Conservation (phyloP, 2,329 filamentous ascomycete genomes). For the Triangularia setosa region DNA sequence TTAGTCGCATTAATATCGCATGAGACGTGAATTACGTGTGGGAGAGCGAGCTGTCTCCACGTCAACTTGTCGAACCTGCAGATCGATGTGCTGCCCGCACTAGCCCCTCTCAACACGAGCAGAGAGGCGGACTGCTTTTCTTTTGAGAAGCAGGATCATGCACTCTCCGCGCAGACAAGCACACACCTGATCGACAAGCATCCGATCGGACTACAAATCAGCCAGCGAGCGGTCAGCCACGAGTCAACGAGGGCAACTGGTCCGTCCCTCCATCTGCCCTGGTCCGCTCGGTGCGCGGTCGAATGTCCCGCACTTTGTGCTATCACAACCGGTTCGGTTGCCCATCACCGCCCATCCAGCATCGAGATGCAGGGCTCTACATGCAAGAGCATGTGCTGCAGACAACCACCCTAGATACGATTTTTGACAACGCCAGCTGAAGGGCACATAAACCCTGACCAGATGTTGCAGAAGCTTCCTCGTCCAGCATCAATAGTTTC, state of each 20-base stretch:
- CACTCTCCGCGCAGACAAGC: conserved; percentile 3
- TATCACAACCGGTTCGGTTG: conserved; percentile 2
- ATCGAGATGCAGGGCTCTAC: conserved; percentile 5
- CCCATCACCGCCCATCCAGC: background rate
- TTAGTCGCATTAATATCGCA: conserved; percentile 7
- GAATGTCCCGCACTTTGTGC: conserved; percentile 1
- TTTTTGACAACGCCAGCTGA: conserved; percentile 4
- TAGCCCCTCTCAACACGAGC: conserved; percentile 16
- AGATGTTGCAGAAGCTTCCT: background rate
- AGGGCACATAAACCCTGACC: background rate
- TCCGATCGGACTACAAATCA: conserved; percentile 4
- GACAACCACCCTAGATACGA: background rate
- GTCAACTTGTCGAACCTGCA: conserved; percentile 19
- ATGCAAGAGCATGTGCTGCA: background rate
- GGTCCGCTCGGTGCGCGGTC: background rate
- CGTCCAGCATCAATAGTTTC: conserved; percentile 1
- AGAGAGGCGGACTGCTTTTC: conserved; percentile 6
- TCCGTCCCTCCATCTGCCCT: background rate
- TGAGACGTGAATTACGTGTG: background rate
- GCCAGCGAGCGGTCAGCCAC: background rate
- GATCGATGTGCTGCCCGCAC: conserved; percentile 14
- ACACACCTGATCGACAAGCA: conserved; percentile 6
- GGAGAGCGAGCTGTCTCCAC: conserved; percentile 9
- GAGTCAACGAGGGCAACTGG: background rate
- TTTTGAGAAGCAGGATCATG: conserved; percentile 11